Evolutionary conservation across 2,329 filamentous ascomycete genomes (phyloP).

Genomic region (Exophiala bonariae): DNA sequence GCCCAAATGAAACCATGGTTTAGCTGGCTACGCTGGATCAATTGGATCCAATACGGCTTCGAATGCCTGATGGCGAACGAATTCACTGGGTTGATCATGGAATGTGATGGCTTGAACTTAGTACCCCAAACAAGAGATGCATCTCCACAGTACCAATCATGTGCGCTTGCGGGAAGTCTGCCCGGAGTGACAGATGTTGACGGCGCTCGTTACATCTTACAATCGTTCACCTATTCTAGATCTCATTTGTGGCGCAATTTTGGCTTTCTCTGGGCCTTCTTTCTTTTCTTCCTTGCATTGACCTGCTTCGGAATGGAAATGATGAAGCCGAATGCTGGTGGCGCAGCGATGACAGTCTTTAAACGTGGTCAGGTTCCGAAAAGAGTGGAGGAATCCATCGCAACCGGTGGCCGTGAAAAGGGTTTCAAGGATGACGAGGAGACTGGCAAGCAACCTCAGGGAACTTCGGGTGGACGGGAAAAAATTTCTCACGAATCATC

Average conservation of each 20-base stretch:
- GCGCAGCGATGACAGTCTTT: conserved; percentile 78
- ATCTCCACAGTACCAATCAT: conserved; percentile 56
- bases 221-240: conserved; percentile 56
- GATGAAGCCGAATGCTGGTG: conserved; percentile 74
- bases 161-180: conserved; percentile 57
- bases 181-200: conserved; percentile 54
- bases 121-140: conserved; percentile 51
- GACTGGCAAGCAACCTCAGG: conserved; percentile 9
- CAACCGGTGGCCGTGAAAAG: conserved; percentile 46
- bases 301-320: conserved; percentile 79
- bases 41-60: conserved; percentile 70
- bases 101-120: conserved; percentile 57
- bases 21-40: conserved; percentile 64
- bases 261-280: conserved; percentile 75
- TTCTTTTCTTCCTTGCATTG: conserved; percentile 63
- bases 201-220: conserved; percentile 57
- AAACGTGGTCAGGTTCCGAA: conserved; percentile 66
- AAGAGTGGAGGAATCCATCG: conserved; percentile 57
- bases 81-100: conserved; percentile 59
- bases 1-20: conserved; percentile 65
- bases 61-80: conserved; percentile 70
- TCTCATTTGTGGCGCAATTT: conserved; percentile 70
- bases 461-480: conserved; percentile 18
- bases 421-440: conserved; percentile 53
- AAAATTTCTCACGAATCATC: conserved; percentile 27